phyloP scores from a whole-genome alignment of 164 flowering plant genomes.

The Liquidambar formosana region DNA sequence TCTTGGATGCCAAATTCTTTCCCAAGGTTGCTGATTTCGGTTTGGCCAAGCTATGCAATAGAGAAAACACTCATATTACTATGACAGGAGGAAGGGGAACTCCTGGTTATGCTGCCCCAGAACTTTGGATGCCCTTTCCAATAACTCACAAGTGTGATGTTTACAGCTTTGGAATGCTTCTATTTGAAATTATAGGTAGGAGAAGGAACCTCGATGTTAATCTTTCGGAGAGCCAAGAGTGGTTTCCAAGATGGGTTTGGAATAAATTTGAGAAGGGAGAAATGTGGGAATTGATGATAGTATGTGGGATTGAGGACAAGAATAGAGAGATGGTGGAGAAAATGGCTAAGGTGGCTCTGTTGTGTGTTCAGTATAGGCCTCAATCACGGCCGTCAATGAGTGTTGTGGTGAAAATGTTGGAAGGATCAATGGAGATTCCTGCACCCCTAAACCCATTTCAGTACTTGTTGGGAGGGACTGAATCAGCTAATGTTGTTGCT shows the following conservation, averaged over 20 bases:
- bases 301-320: constrained; percentile 1
- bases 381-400: constrained; percentile 9
- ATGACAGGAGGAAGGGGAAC: background rate
- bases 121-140: background rate
- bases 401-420: constrained; percentile 8
- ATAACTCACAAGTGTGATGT: too few relatives aligned
- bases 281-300: background rate
- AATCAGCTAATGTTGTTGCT: too few relatives aligned
- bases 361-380: constrained; percentile 11
- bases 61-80: constrained; percentile 20
- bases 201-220: constrained; percentile 1
- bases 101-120: too few relatives aligned
- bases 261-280: background rate
- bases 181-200: too few relatives aligned
- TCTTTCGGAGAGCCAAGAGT: background rate
- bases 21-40: constrained; percentile 32
- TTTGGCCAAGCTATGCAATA: constrained; percentile 27
- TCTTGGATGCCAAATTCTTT: constrained; percentile 16
- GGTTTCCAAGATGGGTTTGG: constrained; percentile 11
- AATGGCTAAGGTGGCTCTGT: constrained; percentile 8
- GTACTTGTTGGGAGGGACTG: too few relatives aligned
- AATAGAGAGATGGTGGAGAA: background rate
- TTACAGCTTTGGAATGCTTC: too few relatives aligned
- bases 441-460: constrained; percentile 8
- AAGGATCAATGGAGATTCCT: constrained; percentile 5